Base-by-base conservation (phyloP, 2,329 filamentous ascomycete species). In the Sporothrix mexicana region DNA sequence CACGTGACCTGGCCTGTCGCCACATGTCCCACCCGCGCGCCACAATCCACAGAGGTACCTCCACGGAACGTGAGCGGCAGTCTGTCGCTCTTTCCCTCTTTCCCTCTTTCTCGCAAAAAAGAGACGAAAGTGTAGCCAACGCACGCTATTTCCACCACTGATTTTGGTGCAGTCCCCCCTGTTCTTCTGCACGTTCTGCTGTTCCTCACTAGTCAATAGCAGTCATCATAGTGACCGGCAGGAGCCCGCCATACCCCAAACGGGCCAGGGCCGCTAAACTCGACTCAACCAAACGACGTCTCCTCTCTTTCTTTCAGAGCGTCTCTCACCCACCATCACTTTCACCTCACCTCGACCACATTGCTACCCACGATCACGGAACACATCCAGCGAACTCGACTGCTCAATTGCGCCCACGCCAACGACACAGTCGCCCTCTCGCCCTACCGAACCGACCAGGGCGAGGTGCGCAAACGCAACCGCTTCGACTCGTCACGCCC, bases 11-110 rank as follows among this genome's bases (percentile, higher is more conserved):
- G 1, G 3, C 0, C 23, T 66, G 41, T 66, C 64, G 64, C 64
- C 64, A 51, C 47, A 53, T 17, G 64, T 68, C 64, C 64, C 64
- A 68, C 64, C 13, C 25, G 20, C 23, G 45, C 47, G 64, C 64
- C 64, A 51, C 64, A 68, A 10, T 8, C 10, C 45, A 53, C 8
- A 41, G 30, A 49, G 47, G 64, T 68, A 68, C 64, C 45, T 53
- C 64, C 23, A 53, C 64, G 64, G 64, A 68, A 68, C 64, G 17
- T 36, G 30, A 36, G 30, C 7, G 30, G 30, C 30, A 36, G 30
- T 36, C 30, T 7, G 3, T 36, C 30, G 30, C 30, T 68, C 61
- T 55, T 4, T 23, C 23, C 15, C 64, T 36, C 41, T 23, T 6
- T 49, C n/a, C n/a, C 17, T 49, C 45, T 15, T 49, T 7, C 10